Conservation (phyloP, 1,284 basidiomycete species). For the Tylopilus sp. region DNA sequence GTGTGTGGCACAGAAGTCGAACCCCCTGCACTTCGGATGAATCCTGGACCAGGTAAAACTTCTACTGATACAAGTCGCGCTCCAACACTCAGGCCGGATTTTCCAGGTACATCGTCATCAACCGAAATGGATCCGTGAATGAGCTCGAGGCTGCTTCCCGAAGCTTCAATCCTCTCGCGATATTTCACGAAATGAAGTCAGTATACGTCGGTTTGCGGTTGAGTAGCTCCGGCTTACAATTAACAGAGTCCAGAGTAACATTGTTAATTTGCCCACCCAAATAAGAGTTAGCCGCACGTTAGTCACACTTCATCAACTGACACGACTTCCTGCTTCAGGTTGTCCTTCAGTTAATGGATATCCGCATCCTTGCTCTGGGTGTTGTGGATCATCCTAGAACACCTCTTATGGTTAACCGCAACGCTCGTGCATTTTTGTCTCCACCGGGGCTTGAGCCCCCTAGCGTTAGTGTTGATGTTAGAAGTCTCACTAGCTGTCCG, state of each 20-base stretch:
- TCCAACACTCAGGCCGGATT: background rate
- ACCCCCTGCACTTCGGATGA: conserved; percentile 73
- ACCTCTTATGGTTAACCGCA: conserved; percentile 55
- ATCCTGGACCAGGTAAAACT: conserved; percentile 70
- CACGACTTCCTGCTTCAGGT: conserved; percentile 39
- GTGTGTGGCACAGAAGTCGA: conserved; percentile 61
- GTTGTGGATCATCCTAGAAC: conserved; percentile 56
- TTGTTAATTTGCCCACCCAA: conserved; percentile 59
- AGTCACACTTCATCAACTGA: conserved; percentile 15
- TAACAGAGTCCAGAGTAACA: conserved; percentile 56
- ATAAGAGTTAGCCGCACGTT: conserved; percentile 44
- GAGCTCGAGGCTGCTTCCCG: conserved; percentile 63
- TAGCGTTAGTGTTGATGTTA: background rate
- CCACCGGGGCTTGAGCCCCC: conserved; percentile 58
- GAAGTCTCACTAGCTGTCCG: background rate
- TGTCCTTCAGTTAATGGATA: conserved; percentile 64
- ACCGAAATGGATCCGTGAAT: conserved; percentile 70
- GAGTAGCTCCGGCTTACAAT: background rate
- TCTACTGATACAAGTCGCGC: background rate
- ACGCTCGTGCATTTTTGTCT: conserved; percentile 61
- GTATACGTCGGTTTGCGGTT: conserved; percentile 14
- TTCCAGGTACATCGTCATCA: conserved; percentile 64
- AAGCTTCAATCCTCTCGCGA: conserved; percentile 57
- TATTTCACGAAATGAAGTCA: conserved; percentile 75
- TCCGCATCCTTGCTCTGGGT: conserved; percentile 70